Conservation (phyloP, 2,329 filamentous ascomycete species). For the Ambrosiella cleistominuta region DNA sequence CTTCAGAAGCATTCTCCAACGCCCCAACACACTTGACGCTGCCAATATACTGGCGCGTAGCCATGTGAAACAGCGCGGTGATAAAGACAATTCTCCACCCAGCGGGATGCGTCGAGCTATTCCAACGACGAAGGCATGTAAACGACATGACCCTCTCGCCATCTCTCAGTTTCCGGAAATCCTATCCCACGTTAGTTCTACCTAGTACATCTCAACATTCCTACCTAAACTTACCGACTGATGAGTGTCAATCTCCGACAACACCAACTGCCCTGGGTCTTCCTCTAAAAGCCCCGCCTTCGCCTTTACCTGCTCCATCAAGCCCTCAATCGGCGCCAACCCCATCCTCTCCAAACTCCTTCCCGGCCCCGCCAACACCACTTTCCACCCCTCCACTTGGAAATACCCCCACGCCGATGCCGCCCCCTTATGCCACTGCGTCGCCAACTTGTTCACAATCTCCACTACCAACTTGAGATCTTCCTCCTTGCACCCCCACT, state of each 20-base stretch:
- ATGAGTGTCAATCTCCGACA: constrained; percentile 5
- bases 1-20: background rate
- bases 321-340: constrained; percentile 1
- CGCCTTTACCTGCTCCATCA: constrained; percentile 4
- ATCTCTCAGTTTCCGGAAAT: background rate
- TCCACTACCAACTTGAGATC: constrained; percentile 3
- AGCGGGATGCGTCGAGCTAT: background rate
- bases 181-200: background rate
- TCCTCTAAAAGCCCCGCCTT: background rate
- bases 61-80: constrained; percentile 7
- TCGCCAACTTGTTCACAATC: constrained; percentile 28
- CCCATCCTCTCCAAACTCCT: background rate
- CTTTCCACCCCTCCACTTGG: constrained; percentile 1
- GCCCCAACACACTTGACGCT: constrained; percentile 4
- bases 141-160: constrained; percentile 9
- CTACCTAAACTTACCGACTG: constrained; percentile 5
- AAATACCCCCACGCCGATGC: constrained; percentile 4
- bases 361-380: background rate
- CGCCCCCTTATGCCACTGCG: constrained; percentile 4
- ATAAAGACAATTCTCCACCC: constrained; percentile 2
- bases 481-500: constrained; percentile 10
- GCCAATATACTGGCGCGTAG: constrained; percentile 8
- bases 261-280: constrained; percentile 1
- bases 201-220: background rate
- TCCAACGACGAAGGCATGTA: constrained; percentile 3